Evolutionary conservation across 805 yeast species (phyloP).

Genomic region (Yamadazyma phyllophila): DNA sequence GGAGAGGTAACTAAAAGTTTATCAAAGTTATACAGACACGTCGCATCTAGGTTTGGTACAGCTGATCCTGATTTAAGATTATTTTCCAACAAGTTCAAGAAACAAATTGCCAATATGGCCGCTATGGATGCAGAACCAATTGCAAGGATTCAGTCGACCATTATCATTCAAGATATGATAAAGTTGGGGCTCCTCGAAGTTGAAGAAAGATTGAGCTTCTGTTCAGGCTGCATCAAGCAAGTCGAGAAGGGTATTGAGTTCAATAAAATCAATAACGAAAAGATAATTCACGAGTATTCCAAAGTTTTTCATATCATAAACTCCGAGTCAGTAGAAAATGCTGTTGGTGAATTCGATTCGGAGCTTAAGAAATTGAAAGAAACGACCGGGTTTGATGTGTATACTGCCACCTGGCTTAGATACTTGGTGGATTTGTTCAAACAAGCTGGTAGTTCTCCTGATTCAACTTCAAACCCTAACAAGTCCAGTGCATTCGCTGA

Average conservation of each 20-base stretch:
- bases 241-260: conserved; percentile 15
- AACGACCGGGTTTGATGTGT: neutral
- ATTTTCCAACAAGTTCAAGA: conserved; percentile 72
- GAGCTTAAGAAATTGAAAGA: neutral
- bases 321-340: neutral
- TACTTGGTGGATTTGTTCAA: conserved; percentile 1
- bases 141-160: conserved; percentile 49
- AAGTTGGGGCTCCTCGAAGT: conserved; percentile 64
- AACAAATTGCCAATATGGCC: conserved; percentile 60
- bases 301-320: conserved; percentile 49
- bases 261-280: conserved; percentile 19
- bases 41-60: conserved; percentile 11
- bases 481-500: neutral
- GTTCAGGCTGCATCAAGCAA: conserved; percentile 5
- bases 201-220: conserved; percentile 42
- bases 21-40: conserved; percentile 42
- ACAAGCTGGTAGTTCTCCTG: neutral
- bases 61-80: conserved; percentile 67
- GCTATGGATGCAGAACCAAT: conserved; percentile 42
- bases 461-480: neutral
- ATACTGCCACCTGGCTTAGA: neutral
- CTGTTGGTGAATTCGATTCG: neutral
- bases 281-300: conserved; percentile 47
- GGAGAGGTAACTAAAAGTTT: conserved; percentile 60
- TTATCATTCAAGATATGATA: conserved; percentile 55